Conservation (phyloP, 2,329 filamentous ascomycete genomes). For the Scedosporium apiospermum region DNA sequence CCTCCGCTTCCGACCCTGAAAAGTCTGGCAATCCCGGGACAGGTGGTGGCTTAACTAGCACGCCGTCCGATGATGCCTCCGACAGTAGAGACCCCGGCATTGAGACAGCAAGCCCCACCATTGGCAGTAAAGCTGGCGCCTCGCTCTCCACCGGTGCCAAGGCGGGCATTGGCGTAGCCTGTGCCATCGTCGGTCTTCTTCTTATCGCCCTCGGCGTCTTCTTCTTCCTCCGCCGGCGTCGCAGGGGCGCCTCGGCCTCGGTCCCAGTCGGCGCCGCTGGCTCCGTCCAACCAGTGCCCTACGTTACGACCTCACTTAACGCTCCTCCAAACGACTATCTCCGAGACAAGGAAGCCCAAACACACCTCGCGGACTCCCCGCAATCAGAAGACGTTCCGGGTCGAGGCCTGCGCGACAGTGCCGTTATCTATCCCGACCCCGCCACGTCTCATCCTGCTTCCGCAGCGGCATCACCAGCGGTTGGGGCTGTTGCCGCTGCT, state of each 20-base stretch:
- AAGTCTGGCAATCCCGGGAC: too few relatives aligned
- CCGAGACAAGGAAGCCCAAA: conserved; percentile 35
- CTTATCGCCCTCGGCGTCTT: conserved; percentile 13
- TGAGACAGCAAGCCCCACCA: neutral
- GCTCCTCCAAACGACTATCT: conserved; percentile 27
- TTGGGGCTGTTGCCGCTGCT: conserved; percentile 3
- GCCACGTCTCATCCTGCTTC: neutral
- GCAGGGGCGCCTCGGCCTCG: conserved; percentile 16
- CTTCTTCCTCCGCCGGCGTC: conserved; percentile 12
- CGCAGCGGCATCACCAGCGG: conserved; percentile 7
- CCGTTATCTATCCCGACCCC: conserved; percentile 12
- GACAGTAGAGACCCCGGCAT: neutral
- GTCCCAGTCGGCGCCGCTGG: conserved; percentile 24
- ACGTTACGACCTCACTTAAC: conserved; percentile 4
- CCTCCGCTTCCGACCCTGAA: too few relatives aligned
- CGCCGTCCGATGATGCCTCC: too few relatives aligned
- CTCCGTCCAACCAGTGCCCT: conserved; percentile 8
- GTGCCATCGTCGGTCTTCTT: conserved; percentile 24
- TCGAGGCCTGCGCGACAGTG: conserved; percentile 13
- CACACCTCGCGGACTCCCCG: conserved; percentile 26
- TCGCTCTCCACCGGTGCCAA: conserved; percentile 30
- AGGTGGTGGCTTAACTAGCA: too few relatives aligned
- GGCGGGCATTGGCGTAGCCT: conserved; percentile 32
- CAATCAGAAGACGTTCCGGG: conserved; percentile 36
- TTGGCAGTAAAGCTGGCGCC: conserved; percentile 15